phyloP scores from a whole-genome alignment of 352 stramenopile genomes.

The Pythium pectinolyticum region DNA sequence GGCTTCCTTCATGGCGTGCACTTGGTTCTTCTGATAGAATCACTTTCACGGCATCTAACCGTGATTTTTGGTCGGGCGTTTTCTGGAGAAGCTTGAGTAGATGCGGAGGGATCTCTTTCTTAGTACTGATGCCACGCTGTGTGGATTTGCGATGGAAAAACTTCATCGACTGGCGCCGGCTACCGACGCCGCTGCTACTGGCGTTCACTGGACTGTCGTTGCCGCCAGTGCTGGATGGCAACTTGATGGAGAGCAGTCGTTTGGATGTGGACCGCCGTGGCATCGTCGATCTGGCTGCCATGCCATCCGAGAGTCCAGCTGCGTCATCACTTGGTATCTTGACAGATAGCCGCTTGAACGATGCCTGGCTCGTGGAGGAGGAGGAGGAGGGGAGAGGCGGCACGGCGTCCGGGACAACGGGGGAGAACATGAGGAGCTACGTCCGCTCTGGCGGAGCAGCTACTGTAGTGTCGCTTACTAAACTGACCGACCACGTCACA shows the following conservation, averaged over 20 bases:
- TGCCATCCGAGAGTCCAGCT: too few species aligned
- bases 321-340: neutral
- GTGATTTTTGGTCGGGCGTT: slow-evolving; percentile 49
- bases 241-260: slow-evolving; percentile 6
- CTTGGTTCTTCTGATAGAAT: slow-evolving; percentile 55
- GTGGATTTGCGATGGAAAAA: slow-evolving; percentile 18
- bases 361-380: neutral
- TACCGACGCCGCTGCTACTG: too few species aligned
- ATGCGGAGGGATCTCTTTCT: slow-evolving; percentile 45
- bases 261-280: neutral
- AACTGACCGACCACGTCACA: neutral
- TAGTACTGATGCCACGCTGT: slow-evolving; percentile 2
- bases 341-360: slow-evolving; percentile 13
- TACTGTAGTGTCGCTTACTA: too few species aligned
- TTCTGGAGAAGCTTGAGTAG: slow-evolving; percentile 61
- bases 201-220: neutral
- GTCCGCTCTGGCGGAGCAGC: too few species aligned
- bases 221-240: neutral
- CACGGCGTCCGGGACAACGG: slow-evolving; percentile 14
- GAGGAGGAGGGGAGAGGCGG: neutral
- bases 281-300: neutral
- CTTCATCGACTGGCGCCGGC: slow-evolving; percentile 14
- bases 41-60: slow-evolving; percentile 48
- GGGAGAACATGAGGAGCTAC: slow-evolving; percentile 18
- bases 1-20: slow-evolving; percentile 59